These are phyloP conservation scores for Thyridium curvatum DNA, from an alignment of 2,329 filamentous ascomycete species.

Conservation along the genomic window DNA sequence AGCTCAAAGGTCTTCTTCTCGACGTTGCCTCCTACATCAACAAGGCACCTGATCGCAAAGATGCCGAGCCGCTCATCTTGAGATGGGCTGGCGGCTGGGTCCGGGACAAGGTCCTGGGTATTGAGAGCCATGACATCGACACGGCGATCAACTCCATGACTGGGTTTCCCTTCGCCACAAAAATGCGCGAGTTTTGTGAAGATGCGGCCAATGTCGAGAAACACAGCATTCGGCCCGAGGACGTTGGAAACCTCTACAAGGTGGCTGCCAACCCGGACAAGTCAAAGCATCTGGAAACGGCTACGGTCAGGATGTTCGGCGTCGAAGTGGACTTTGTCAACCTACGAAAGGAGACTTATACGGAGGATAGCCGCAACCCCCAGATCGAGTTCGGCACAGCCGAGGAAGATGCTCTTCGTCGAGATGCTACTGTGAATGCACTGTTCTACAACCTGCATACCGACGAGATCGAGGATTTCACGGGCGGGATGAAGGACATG, in stretches of 20 bases:
- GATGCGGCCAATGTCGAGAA: constrained; percentile 52
- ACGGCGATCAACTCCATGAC: constrained; percentile 84
- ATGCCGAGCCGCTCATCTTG: constrained; percentile 50
- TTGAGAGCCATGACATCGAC: constrained; percentile 74
- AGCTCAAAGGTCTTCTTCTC: constrained; percentile 69
- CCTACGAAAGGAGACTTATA: constrained; percentile 83
- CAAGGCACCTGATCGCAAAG: constrained; percentile 23
- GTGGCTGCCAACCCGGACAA: constrained; percentile 92
- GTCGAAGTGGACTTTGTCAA: constrained; percentile 94
- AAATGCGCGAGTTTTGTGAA: constrained; percentile 63
- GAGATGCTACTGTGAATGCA: constrained; percentile 92
- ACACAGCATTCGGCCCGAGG: constrained; percentile 50
- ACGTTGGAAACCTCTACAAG: constrained; percentile 74
- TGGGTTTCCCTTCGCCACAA: constrained; percentile 66
- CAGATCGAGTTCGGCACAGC: constrained; percentile 91
- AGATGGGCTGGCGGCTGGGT: constrained; percentile 87
- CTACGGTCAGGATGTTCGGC: constrained; percentile 77
- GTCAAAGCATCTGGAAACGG: constrained; percentile 92
- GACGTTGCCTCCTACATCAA: constrained; percentile 73
- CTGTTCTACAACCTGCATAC: constrained; percentile 92
- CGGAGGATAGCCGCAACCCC: constrained; percentile 82
- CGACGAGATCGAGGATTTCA: constrained; percentile 76
- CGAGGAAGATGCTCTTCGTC: constrained; percentile 78
- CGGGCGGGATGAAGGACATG: constrained; percentile 73
- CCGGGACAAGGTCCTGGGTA: constrained; percentile 71